Evolutionary conservation across 106 monocot species (phyloP), one percentile per base, ranked within the genome.

Genomic region (Phalaenopsis aphrodite): DNA sequence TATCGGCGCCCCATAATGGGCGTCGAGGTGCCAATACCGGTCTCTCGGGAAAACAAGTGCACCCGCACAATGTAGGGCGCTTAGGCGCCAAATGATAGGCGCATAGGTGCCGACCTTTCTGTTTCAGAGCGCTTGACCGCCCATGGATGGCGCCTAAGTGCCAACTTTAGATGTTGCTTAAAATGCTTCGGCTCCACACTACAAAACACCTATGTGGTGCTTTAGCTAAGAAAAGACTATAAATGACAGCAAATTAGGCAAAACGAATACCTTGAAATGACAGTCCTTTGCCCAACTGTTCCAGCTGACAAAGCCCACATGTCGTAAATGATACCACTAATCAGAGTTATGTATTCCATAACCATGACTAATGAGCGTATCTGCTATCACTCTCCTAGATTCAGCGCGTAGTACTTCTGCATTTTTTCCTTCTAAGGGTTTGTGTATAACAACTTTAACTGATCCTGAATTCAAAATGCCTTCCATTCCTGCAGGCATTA

Each of bases 401-500:
- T 90, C 86, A 57, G 67, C 81, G 76, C 90, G 91, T 61, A 95
- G 83, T n/a, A 43, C 41, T 21, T 93, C 91, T 15, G 91, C 91
- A 87, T 95, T 65, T 52, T 18, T 86, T 78, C 99, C 93, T 82
- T 84, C 46, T 49, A 95, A 79, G 84, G 91, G 91, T 76, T 93
- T 87, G 83, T 99, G 99, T 80, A 99, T 87, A 64, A 99, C 86
- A 82, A 99, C 87, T 77, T 91, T 91, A 12, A 95, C 99, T 55
- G 83, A 84, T 78, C 93, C 95, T 24, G 78, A 81, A 79, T 91
- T 91, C 18, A 99, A 21, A 21, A 81, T 84, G 24, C 89, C 85
- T 79, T 95, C 99, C 89, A 84, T 90, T 87, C 95, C 91, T 71
- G 91, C 30, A 38, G 95, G 99, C 99, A 99, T 99, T 38, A 99